A percentile compares a stretch with the other conserved stretches of the same genome.
Conservation (phyloP, 768 basidiomycete species). For the Suillus ampliporus region DNA sequence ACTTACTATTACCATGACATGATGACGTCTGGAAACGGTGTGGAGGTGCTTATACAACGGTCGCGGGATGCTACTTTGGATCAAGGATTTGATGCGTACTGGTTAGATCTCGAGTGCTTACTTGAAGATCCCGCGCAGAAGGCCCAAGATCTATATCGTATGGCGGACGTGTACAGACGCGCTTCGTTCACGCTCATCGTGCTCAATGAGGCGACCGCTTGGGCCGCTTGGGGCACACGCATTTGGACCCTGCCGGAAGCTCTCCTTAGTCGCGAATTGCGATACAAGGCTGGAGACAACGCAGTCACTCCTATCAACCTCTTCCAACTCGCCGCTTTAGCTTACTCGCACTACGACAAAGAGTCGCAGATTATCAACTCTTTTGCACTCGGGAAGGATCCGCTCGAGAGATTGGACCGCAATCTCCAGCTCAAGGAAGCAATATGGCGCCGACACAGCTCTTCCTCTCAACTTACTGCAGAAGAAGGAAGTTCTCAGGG, state of each 20-base stretch:
- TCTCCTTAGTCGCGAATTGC: slow-evolving; percentile 27
- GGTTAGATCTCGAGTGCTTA: slow-evolving; percentile 23
- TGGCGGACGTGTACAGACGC: slow-evolving; percentile 27
- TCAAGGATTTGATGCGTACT: slow-evolving; percentile 23
- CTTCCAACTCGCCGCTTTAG: slow-evolving; percentile 26
- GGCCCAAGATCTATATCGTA: slow-evolving; percentile 26
- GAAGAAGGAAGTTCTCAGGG: background rate
- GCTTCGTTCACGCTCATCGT: slow-evolving; percentile 32
- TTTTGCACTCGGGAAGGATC: slow-evolving; percentile 20
- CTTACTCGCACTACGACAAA: slow-evolving; percentile 17
- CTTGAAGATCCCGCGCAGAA: slow-evolving; percentile 9
- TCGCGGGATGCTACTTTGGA: slow-evolving; percentile 14
- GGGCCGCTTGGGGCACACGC: slow-evolving; percentile 26
- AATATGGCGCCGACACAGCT: slow-evolving; percentile 22
- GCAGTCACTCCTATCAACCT: slow-evolving; percentile 18
- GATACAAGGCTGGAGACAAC: slow-evolving; percentile 18
- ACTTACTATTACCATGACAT: slow-evolving; percentile 25
- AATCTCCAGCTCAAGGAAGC: slow-evolving; percentile 25
- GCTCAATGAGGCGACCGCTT: slow-evolving; percentile 18
- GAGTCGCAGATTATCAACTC: slow-evolving; percentile 29
- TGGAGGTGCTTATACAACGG: background rate
- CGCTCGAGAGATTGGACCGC: slow-evolving; percentile 28
- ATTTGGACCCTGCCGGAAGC: slow-evolving; percentile 32
- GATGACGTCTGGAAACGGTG: background rate
- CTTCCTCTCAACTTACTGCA: too few species aligned